Evolutionary conservation across 2,329 filamentous ascomycete species (phyloP).

Genomic region (Pseudocercospora musae): DNA sequence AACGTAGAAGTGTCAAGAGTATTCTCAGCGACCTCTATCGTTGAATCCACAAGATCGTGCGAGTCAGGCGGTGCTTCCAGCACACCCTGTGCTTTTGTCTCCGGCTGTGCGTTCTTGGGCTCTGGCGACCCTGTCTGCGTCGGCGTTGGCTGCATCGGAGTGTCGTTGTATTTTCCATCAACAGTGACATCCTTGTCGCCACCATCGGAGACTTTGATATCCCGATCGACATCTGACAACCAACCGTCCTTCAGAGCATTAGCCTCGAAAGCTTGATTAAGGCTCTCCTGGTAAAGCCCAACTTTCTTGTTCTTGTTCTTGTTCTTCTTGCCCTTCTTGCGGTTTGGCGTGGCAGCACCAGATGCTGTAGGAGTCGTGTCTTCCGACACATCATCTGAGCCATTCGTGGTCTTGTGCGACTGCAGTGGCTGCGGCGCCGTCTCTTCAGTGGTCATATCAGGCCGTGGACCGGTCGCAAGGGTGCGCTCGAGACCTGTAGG

Average conservation of each 20-base stretch:
- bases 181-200: neutral
- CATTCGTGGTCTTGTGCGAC: neutral
- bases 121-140: neutral
- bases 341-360: slow-evolving; percentile 20
- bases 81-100: neutral
- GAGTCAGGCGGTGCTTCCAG: neutral
- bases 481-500: neutral
- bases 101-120: neutral
- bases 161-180: slow-evolving; percentile 2
- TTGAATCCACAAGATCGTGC: neutral
- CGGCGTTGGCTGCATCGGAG: neutral
- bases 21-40: neutral
- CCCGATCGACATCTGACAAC: neutral
- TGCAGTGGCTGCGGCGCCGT: neutral
- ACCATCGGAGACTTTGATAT: neutral
- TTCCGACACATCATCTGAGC: slow-evolving; percentile 2
- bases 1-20: neutral
- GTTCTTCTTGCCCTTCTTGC: slow-evolving; percentile 12
- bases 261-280: slow-evolving; percentile 1
- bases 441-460: neutral
- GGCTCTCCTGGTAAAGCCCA: slow-evolving; percentile 3
- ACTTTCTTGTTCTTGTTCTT: slow-evolving; percentile 18
- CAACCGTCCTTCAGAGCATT: slow-evolving; percentile 2
- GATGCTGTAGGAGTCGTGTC: slow-evolving; percentile 22
- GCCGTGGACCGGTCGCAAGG: neutral